Conservation (phyloP, 768 basidiomycete genomes). For the Tricholoma flavovirens region DNA sequence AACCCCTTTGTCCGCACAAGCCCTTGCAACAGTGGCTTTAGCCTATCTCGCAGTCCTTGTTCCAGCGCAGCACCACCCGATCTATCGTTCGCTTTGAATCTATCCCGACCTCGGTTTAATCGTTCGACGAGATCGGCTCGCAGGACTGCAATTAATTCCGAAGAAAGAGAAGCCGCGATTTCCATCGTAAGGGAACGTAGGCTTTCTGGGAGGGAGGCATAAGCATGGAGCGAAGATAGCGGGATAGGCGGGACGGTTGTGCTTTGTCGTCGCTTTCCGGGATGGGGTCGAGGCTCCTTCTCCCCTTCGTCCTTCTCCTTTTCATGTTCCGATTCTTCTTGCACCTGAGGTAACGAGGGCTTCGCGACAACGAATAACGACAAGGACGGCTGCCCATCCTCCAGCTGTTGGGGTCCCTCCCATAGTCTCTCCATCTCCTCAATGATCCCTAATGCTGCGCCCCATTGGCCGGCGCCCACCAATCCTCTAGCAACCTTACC, state of each 20-base stretch:
- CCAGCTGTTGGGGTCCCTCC: slow-evolving; percentile 21
- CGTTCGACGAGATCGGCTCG: slow-evolving; percentile 59
- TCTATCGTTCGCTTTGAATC: not conserved
- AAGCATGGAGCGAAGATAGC: slow-evolving; percentile 65
- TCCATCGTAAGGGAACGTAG: slow-evolving; percentile 67
- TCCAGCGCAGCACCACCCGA: slow-evolving; percentile 22
- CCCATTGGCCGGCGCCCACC: slow-evolving; percentile 85
- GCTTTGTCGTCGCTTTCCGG: slow-evolving; percentile 12
- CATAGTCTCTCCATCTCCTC: slow-evolving; percentile 62
- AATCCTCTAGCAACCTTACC: slow-evolving; percentile 62
- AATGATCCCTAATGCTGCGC: slow-evolving; percentile 72
- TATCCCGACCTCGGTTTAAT: slow-evolving; percentile 20
- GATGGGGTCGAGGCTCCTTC: slow-evolving; percentile 7
- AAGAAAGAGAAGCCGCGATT: slow-evolving; percentile 70
- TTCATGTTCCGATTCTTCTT: not conserved
- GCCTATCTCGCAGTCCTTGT: slow-evolving; percentile 50
- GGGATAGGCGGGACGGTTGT: slow-evolving; percentile 36
- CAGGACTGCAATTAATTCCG: slow-evolving; percentile 71
- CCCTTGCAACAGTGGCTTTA: slow-evolving; percentile 73
- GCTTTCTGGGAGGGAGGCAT: slow-evolving; percentile 68
- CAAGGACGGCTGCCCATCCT: slow-evolving; percentile 1
- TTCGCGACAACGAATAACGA: not conserved
- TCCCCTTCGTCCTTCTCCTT: slow-evolving; percentile 2
- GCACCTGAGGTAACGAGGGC: slow-evolving; percentile 1
- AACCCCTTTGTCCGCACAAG: slow-evolving; percentile 68